phyloP scores from a whole-genome alignment of 1,284 basidiomycete species.

The Tranzscheliella williamsii region DNA sequence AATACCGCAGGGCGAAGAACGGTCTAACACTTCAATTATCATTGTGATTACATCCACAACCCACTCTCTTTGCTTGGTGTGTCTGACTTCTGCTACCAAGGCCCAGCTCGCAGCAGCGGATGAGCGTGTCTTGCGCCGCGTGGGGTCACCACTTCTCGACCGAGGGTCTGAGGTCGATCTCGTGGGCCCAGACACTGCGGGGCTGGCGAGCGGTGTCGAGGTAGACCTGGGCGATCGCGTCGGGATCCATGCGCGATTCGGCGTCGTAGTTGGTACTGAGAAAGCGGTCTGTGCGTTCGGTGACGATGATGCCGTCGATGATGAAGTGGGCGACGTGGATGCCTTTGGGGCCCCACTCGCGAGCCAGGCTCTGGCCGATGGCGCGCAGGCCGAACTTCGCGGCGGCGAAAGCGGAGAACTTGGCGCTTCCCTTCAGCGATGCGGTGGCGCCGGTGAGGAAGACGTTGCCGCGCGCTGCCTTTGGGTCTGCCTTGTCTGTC shows the following conservation, averaged over 20 bases:
- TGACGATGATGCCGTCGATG: slow-evolving; percentile 35
- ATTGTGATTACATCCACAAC: too few species aligned
- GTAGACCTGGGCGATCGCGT: slow-evolving; percentile 44
- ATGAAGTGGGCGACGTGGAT: slow-evolving; percentile 42
- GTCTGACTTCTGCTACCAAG: too few species aligned
- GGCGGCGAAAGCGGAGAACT: slow-evolving; percentile 30
- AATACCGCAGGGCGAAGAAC: too few species aligned
- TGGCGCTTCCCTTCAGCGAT: slow-evolving; percentile 36
- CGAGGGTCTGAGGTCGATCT: slow-evolving; percentile 32
- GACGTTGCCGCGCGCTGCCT: slow-evolving; percentile 16
- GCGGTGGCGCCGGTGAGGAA: slow-evolving; percentile 38
- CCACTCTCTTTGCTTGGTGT: too few species aligned
- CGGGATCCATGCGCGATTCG: slow-evolving; percentile 32
- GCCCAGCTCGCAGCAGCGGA: too few species aligned
- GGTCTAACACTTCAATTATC: too few species aligned
- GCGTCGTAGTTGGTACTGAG: slow-evolving; percentile 18
- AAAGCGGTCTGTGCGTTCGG: slow-evolving; percentile 23
- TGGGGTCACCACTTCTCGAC: slow-evolving; percentile 36
- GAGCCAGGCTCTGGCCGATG: slow-evolving; percentile 29
- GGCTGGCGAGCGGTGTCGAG: slow-evolving; percentile 29
- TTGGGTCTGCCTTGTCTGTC: slow-evolving; percentile 3
- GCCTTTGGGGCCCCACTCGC: slow-evolving; percentile 39
- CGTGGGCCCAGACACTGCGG: slow-evolving; percentile 35
- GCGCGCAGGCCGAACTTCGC: slow-evolving; percentile 40
- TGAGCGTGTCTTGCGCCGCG: too few species aligned